Conservation (phyloP, 225 moss, liverwort and hornwort species). For the Asterella californica region DNA sequence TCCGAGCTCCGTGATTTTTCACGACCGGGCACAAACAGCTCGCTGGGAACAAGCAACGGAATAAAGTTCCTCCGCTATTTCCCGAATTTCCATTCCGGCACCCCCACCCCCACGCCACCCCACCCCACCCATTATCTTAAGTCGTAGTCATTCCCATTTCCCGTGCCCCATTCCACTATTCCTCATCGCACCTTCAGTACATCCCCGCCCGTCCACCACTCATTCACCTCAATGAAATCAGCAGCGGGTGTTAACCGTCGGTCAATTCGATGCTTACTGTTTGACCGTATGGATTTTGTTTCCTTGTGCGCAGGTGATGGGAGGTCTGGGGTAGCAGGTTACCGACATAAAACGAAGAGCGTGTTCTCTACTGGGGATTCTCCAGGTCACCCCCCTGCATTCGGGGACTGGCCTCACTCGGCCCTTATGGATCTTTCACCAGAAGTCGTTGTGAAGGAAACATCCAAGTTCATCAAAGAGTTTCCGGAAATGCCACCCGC, state of each 20-base stretch:
- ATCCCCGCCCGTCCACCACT: not conserved
- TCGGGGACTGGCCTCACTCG: conserved; percentile 40
- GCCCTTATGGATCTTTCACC: conserved; percentile 31
- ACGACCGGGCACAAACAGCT: not conserved
- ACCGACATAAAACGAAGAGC: conserved; percentile 30
- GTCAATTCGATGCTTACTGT: not conserved
- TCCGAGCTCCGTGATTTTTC: conserved; percentile 11
- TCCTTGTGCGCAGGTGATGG: conserved; percentile 35
- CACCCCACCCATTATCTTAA: not conserved
- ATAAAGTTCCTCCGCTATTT: not conserved
- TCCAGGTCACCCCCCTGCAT: conserved; percentile 33
- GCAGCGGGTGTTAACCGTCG: not conserved
- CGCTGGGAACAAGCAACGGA: not conserved
- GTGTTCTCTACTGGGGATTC: conserved; percentile 39
- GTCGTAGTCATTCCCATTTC: not conserved
- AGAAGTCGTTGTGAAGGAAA: conserved; percentile 33
- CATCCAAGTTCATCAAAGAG: conserved; percentile 33
- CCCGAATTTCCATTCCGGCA: not conserved
- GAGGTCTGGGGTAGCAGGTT: conserved; percentile 26
- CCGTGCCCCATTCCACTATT: not conserved
- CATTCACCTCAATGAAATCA: not conserved
- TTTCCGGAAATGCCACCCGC: conserved; percentile 32
- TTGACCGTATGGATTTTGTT: not conserved
- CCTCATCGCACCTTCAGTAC: not conserved
- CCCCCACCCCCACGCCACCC: not conserved